Evolutionary conservation across 768 basidiomycete genomes (phyloP).

Genomic region (Psilocybe sp.): DNA sequence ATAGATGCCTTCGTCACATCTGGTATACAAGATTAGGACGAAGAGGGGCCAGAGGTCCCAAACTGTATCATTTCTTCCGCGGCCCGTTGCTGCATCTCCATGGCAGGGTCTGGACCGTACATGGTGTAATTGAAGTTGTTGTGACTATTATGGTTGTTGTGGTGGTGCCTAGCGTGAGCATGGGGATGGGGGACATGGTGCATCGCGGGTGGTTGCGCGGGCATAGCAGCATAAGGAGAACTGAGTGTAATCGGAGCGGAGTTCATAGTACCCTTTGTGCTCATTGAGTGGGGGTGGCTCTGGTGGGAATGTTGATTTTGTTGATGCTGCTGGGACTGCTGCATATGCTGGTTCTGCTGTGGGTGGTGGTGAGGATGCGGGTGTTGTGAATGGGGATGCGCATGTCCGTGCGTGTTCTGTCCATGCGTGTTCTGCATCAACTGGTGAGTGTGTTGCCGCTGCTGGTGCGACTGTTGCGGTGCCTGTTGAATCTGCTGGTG

Average conservation of each 20-base stretch:
- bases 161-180: slow-evolving; percentile 72
- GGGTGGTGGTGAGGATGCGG: slow-evolving; percentile 8
- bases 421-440: background rate
- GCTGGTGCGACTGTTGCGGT: slow-evolving; percentile 1
- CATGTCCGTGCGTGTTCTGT: slow-evolving; percentile 4
- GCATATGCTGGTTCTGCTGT: slow-evolving; percentile 17
- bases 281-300: background rate
- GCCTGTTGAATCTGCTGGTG: slow-evolving; percentile 13
- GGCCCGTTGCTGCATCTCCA: slow-evolving; percentile 27
- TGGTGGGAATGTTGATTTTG: slow-evolving; percentile 13
- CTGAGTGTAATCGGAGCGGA: slow-evolving; percentile 47
- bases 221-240: slow-evolving; percentile 48
- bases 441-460: slow-evolving; percentile 7
- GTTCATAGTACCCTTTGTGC: slow-evolving; percentile 29
- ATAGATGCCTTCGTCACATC: slow-evolving; percentile 14
- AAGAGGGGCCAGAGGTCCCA: slow-evolving; percentile 30
- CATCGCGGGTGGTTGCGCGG: slow-evolving; percentile 57
- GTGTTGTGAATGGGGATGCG: slow-evolving; percentile 3
- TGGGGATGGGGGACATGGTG: slow-evolving; percentile 82
- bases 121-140: slow-evolving; percentile 35
- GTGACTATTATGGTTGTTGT: slow-evolving; percentile 41
- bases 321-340: slow-evolving; percentile 11
- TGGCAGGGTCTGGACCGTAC: slow-evolving; percentile 34
- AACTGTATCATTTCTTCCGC: slow-evolving; percentile 51
- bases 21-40: slow-evolving; percentile 17